Evolutionary conservation across 768 basidiomycete species (phyloP), one percentile per base, ranked within the genome.

Genomic region (Kwoniella botswanensis): DNA sequence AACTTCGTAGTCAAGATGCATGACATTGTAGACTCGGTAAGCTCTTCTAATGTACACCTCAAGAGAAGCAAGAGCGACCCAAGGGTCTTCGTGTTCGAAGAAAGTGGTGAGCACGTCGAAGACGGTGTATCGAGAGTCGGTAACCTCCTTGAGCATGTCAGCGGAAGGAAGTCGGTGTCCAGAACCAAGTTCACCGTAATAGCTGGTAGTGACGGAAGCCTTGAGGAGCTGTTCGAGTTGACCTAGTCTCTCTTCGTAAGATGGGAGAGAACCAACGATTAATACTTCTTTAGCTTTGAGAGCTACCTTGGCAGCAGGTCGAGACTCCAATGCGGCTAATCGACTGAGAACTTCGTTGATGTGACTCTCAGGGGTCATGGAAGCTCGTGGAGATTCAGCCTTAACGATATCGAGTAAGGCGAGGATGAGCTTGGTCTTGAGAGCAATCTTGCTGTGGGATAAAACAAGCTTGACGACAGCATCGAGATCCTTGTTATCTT

Each of bases 261-360:
- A 96, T 5, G 97, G 97, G 89, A 99, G 92, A 82, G 96, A 93
- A 58, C 93, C 93, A 42, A 93, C 88, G 79, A 99, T 98, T 58
- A 98, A 88, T 7, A 97, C 97, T 86, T 99, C 97, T 57, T 97
- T 92, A 53, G 97, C 97, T 84, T 96, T 98, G 73, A 99, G 85
- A 2, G 95, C 88, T 44, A 98, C 95, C 66, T 90, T 87, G 41
- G 90, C 92, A n/a, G 95, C 96, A 6, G 93, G 90, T 91, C 94
- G 92, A 59, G 93, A 91, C 84, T 98, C 96, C 44, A 98, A 87
- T 42, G 88, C 88, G 63, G 95, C 93, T 50, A 98, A 88, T 57
- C 88, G 89, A 77, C 90, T 90, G 69, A 97, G 86, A 26, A 92
- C 91, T 70, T 90, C 87, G 82, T 90, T 90, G 73, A 98, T 85